Base-by-base conservation (phyloP, 371 early-diverging fungal species). In the Mortierella polycephala region DNA sequence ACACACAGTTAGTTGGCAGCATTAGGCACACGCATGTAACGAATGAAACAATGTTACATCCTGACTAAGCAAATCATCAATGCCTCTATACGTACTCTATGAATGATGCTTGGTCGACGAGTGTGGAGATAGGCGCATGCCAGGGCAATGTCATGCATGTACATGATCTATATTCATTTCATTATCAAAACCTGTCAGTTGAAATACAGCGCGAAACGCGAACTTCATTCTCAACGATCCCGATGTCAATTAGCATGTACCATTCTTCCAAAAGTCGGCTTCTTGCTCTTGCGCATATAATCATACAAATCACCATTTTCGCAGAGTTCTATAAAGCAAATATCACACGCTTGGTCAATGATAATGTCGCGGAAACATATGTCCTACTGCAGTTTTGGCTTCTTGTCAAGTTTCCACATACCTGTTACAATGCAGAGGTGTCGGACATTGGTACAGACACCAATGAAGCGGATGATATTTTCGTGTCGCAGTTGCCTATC, bases 101-200 rank as follows among this genome's bases (percentile, higher is more conserved):
- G 90, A 41, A 89, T 89, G 58, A 89, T 85, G 58, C 86, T 84
- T 30, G 90, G 90, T 18, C 88, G 81, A 20, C 89, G 75, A 4
- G 83, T 71, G 54, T 84, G 85, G 41, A 84, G 64, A 54, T 84
- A 84, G 5, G 72, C 55, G 41, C 68, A 68, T 5, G 72, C 79
- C 20, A 93, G 75, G 5, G 93, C 89, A 81, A 95, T 93, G 67
- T 96, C 94, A 70, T 93, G 90, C 94, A 93, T 93, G 50, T 88
- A 90, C 87, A 88, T 91, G 55, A 89, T 83, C 87, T 88, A 70
- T 14, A 30, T 30, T 30, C 1, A 30, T 30, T 30, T 30, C 30
- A 30, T 30, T 30, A 30, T 30, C 4, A 30, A 30, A 30, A 4
- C 30, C 30, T 30, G 30, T 30, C 30, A 30, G 30, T 57, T 45